A percentile compares a stretch with the other conserved stretches of the same genome.
These are phyloP conservation scores for Ambrosia hybrid DNA, from an alignment of 140 eudicot species.

Conservation along the genomic window DNA sequence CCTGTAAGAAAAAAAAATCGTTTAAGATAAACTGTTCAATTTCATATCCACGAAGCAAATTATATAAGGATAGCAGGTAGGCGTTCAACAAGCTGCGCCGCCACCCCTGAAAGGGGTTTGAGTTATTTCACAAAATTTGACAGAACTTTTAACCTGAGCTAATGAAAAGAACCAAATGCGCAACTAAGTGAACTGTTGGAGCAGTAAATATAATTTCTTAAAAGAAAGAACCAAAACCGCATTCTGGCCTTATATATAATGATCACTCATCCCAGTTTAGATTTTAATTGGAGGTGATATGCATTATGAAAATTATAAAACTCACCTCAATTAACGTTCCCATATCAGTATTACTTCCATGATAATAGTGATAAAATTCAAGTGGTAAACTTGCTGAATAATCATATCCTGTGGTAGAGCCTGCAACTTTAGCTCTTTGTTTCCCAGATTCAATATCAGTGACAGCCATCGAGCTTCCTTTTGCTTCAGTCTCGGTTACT, in stretches of 20 bases:
- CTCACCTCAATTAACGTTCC: conserved; percentile 92
- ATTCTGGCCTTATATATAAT: not conserved
- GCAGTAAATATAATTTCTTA: too few relatives aligned
- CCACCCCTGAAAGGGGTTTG: too few relatives aligned
- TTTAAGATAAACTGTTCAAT: conserved; percentile 11
- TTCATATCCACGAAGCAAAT: too few relatives aligned
- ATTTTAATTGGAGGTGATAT: not conserved
- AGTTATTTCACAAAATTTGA: not conserved
- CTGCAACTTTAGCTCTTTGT: conserved; percentile 32
- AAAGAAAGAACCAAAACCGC: too few relatives aligned
- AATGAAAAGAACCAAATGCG: not conserved
- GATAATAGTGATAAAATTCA: conserved; percentile 95
- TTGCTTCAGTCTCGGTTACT: conserved; percentile 28
- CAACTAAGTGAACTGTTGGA: too few relatives aligned
- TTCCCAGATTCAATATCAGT: conserved; percentile 33
- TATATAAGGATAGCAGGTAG: too few relatives aligned
- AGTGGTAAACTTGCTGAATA: conserved; percentile 76
- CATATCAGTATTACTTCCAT: conserved; percentile 92
- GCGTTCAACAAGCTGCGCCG: too few relatives aligned
- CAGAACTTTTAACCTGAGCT: too few relatives aligned
- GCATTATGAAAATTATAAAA: conserved; percentile 7
- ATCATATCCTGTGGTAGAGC: conserved; percentile 47
- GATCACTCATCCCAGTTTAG: not conserved
- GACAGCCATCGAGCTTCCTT: conserved; percentile 23
- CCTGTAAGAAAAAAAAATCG: conserved; percentile 44